Conservation (phyloP, 2,329 filamentous ascomycete genomes). For the Anisogramma anomala region DNA sequence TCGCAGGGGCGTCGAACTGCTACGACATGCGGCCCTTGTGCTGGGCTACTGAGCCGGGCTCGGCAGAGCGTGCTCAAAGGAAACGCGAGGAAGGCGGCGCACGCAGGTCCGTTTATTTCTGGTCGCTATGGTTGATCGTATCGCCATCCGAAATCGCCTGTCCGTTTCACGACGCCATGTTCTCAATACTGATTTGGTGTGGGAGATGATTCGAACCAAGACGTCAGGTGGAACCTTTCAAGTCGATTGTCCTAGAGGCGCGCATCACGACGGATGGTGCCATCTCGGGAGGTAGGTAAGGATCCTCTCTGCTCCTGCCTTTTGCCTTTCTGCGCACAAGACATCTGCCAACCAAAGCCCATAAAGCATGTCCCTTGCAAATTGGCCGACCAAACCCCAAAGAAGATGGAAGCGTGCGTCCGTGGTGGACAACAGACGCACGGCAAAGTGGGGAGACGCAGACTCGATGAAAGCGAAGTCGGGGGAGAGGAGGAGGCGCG, state of each 20-base stretch:
- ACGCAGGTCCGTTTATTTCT: slow-evolving; percentile 10
- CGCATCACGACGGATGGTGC: slow-evolving; percentile 3
- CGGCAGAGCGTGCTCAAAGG: too few relatives aligned
- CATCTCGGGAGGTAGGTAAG: slow-evolving; percentile 1
- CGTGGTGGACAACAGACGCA: neutral
- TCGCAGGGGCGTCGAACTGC: too few relatives aligned
- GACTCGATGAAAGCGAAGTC: slow-evolving; percentile 1
- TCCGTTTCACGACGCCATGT: slow-evolving; percentile 12
- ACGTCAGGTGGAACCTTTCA: slow-evolving; percentile 10
- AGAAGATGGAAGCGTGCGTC: slow-evolving; percentile 13
- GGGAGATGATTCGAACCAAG: slow-evolving; percentile 5
- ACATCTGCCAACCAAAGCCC: slow-evolving; percentile 10
- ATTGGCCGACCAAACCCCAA: slow-evolving; percentile 11
- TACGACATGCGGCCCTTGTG: too few relatives aligned
- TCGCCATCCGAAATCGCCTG: slow-evolving; percentile 5
- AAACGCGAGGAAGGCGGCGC: slow-evolving; percentile 4
- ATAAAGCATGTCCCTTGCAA: slow-evolving; percentile 8
- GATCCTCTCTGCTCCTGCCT: slow-evolving; percentile 3
- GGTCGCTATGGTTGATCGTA: slow-evolving; percentile 11
- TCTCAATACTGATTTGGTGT: slow-evolving; percentile 9
- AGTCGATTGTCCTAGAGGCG: slow-evolving; percentile 7
- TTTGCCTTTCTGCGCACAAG: slow-evolving; percentile 3
- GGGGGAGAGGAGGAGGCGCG: slow-evolving; percentile 5
- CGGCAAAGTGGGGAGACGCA: slow-evolving; percentile 1
- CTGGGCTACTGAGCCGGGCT: too few relatives aligned